These are phyloP conservation scores for Diaporthe velutina DNA, from an alignment of 2,329 filamentous ascomycete genomes.

Conservation along the genomic window DNA sequence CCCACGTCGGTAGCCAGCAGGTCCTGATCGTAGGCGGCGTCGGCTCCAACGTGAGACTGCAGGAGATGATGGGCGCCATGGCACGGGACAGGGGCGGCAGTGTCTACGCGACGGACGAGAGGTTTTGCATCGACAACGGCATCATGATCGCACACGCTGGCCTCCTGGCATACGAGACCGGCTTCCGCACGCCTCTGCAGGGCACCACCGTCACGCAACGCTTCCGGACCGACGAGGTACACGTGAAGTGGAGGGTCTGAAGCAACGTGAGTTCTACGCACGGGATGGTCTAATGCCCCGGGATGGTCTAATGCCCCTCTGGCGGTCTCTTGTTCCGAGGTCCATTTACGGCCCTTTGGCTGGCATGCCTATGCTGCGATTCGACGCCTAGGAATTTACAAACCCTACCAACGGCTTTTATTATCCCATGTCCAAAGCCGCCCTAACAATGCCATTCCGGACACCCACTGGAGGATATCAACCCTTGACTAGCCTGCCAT, in stretches of 20 bases:
- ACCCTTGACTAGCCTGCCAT: constrained; percentile 24
- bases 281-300: background rate
- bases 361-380: background rate
- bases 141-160: constrained; percentile 99
- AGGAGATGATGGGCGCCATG: constrained; percentile 99
- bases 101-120: constrained; percentile 94
- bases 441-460: constrained; percentile 6
- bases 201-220: constrained; percentile 89
- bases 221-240: constrained; percentile 86
- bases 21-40: constrained; percentile 97
- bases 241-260: constrained; percentile 81
- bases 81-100: constrained; percentile 87
- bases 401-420: background rate
- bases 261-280: background rate
- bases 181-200: constrained; percentile 80
- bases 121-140: constrained; percentile 98
- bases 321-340: background rate
- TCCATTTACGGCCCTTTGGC: constrained; percentile 1
- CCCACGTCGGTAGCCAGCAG: constrained; percentile 90
- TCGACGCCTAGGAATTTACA: constrained; percentile 1
- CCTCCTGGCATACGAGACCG: constrained; percentile 84
- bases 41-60: constrained; percentile 92
- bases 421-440: constrained; percentile 35
- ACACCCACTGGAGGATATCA: constrained; percentile 19
- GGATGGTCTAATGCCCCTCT: background rate